Conservation (phyloP, 2,329 filamentous ascomycete species). For the Grosmannia penicillata region DNA sequence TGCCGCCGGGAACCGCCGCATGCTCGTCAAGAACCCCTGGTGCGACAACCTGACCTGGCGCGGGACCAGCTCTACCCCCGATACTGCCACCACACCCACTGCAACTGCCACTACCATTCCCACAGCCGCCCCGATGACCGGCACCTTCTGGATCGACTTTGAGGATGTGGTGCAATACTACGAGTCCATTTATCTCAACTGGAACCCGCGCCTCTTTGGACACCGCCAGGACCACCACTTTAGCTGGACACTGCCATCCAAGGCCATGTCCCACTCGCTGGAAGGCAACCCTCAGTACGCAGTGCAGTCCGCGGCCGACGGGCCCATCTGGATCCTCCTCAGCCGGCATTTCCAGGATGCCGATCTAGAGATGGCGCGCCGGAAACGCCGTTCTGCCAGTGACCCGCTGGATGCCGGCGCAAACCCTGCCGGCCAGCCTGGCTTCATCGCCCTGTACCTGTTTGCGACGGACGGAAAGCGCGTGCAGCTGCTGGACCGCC, state of each 20-base stretch:
- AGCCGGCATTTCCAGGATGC: constrained; percentile 71
- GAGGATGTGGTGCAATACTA: constrained; percentile 84
- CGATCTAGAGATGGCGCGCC: constrained; percentile 41
- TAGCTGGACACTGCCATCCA: constrained; percentile 50
- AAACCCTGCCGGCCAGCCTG: constrained; percentile 18
- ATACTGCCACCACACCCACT: constrained; percentile 8
- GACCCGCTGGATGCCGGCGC: constrained; percentile 8
- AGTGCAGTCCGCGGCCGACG: constrained; percentile 40
- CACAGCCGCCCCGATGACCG: constrained; percentile 30
- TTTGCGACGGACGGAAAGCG: constrained; percentile 54
- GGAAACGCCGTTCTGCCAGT: constrained; percentile 16
- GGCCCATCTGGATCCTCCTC: constrained; percentile 68
- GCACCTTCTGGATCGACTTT: constrained; percentile 88
- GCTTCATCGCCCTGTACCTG: constrained; percentile 78
- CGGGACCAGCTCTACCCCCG: constrained; percentile 32
- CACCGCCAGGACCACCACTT: constrained; percentile 84
- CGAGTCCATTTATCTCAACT: constrained; percentile 92
- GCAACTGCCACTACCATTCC: constrained; percentile 6
- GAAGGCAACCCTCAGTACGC: constrained; percentile 60
- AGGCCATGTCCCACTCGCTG: constrained; percentile 37
- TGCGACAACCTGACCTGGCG: constrained; percentile 66
- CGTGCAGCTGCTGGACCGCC: constrained; percentile 54
- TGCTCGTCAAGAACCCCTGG: constrained; percentile 95
- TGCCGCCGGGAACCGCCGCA: constrained; percentile 41
- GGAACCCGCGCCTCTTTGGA: constrained; percentile 77